Evolutionary conservation across 2,329 filamentous ascomycete genomes (phyloP), one percentile per base, ranked within the genome.

Genomic region (Hyphodiscus sp.): DNA sequence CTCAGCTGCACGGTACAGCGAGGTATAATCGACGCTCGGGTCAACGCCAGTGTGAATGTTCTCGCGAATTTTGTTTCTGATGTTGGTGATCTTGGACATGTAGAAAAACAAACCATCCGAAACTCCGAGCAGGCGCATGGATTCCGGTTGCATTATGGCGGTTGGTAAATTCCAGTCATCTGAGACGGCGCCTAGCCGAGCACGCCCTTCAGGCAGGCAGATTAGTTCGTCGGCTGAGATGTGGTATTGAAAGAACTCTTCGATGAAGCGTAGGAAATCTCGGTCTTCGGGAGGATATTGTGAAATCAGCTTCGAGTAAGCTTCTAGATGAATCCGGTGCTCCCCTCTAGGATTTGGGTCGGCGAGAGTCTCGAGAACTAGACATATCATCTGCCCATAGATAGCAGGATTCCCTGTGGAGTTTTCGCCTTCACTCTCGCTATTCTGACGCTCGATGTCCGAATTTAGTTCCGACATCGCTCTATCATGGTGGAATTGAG

Each of bases 191-290:
- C 60, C 45, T 18, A 60, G 51, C 20, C 59, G n/a, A 71, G 64
- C 8, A 69, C 71, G 15, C 64, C 65, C 20, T 65, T 69, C 44
- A 6, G 68, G 57, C 69, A 71, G 16, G 74, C 74, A 76, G 49
- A 85, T 73, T 1, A 85, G 70, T 57, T 85, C 80, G 61, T 85
- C 81, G n/a, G 80, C 80, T 55, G 76, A 80, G 42, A 85, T 81
- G 68, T 94, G 89, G 63, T 94, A 95, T 67, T 91, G 86, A 69
- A 95, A 92, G 71, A 95, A 92, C 67, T 85, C 82, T 56, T 82
- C 74, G 54, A 85, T 80, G 61, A 85, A 83, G 49, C 88, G 85
- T 58, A 85, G 84, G 65, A 94, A 90, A 20, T 83, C 80, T 19
- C 83, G 70, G 76, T 91, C 73, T 65, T 80, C 65, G 50, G 86